phyloP scores from a whole-genome alignment of 208 protist genomes.

The Tritrichomonas musculus region DNA sequence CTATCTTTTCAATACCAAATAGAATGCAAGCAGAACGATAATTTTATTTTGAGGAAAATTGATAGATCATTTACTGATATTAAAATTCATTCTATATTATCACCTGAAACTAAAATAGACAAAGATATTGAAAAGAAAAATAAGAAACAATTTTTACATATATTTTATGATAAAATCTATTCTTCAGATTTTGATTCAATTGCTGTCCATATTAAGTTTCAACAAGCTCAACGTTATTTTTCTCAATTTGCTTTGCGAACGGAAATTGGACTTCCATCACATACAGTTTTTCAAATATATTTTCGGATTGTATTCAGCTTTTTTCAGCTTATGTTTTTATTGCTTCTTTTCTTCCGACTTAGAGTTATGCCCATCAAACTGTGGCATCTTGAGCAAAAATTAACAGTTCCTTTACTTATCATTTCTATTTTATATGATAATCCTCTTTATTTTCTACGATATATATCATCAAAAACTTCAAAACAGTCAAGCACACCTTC shows the following conservation, averaged over 20 bases:
- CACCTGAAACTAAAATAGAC: too few relatives aligned
- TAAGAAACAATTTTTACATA: too few relatives aligned
- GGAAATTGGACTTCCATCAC: neutral
- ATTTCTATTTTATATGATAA: neutral
- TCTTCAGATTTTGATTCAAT: neutral
- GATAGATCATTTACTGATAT: too few relatives aligned
- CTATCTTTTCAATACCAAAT: too few relatives aligned
- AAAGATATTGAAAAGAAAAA: too few relatives aligned
- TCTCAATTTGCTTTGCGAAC: neutral
- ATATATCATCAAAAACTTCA: too few relatives aligned
- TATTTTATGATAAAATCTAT: neutral
- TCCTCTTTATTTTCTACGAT: neutral
- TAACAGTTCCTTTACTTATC: neutral
- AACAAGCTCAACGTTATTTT: neutral
- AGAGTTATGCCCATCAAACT: neutral
- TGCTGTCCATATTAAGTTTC: neutral
- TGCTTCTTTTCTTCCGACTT: neutral
- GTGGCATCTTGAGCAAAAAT: neutral
- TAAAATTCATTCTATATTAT: too few relatives aligned
- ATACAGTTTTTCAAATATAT: neutral
- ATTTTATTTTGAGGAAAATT: too few relatives aligned
- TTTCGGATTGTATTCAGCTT: neutral
- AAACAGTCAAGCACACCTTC: too few relatives aligned
- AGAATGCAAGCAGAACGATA: too few relatives aligned
- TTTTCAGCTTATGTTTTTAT: neutral